Conservation (phyloP, 1,139 yeast species). For the Candida tropicalis region DNA sequence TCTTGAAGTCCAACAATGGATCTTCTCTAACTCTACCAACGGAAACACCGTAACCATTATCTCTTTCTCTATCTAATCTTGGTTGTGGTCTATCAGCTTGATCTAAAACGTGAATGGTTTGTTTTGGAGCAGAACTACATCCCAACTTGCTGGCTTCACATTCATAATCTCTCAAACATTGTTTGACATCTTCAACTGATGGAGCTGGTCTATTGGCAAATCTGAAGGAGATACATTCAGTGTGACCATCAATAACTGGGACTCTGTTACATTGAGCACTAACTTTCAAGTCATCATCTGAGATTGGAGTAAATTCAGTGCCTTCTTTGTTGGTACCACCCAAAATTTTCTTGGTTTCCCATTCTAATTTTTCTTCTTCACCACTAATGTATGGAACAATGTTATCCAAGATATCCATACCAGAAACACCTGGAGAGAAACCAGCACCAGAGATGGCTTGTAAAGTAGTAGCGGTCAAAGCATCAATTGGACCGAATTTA, state of each 20-base stretch:
- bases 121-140: conserved; percentile 91
- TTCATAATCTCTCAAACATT: conserved; percentile 69
- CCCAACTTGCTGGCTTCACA: conserved; percentile 80
- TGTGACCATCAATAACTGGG: conserved; percentile 97
- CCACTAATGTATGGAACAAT: conserved; percentile 93
- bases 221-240: conserved; percentile 88
- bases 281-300: conserved; percentile 75
- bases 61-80: conserved; percentile 94
- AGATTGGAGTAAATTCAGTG: conserved; percentile 59
- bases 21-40: conserved; percentile 96
- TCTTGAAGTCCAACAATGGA: conserved; percentile 89
- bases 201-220: conserved; percentile 87
- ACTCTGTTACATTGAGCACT: conserved; percentile 98
- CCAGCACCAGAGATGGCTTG: conserved; percentile 99
- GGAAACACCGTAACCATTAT: conserved; percentile 89
- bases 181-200: conserved; percentile 74
- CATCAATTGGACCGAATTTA: conserved; percentile 84
- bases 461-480: conserved; percentile 85
- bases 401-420: conserved; percentile 92
- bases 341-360: conserved; percentile 95
- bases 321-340: conserved; percentile 62
- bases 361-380: conserved; percentile 97
- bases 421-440: conserved; percentile 96
- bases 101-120: conserved; percentile 88
- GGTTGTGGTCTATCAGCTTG: conserved; percentile 97